Conservation (phyloP, 768 basidiomycete genomes). For the Trametes sanguinea region DNA sequence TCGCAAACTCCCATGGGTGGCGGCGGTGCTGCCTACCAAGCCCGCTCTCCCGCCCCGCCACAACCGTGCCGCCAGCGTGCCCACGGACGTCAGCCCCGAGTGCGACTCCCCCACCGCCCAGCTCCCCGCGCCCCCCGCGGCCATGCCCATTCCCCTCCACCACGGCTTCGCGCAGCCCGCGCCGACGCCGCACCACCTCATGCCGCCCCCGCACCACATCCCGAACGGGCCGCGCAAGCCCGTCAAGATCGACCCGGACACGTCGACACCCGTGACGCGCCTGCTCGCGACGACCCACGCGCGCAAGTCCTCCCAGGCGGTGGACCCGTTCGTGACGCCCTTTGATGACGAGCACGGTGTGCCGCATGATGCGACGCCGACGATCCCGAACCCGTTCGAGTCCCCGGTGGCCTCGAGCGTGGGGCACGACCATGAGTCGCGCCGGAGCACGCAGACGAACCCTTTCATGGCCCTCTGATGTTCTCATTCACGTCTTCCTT, state of each 20-base stretch:
- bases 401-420: constrained; percentile 1
- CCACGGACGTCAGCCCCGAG: constrained; percentile 10
- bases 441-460: constrained; percentile 53
- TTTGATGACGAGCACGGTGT: constrained; percentile 69
- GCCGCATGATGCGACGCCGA: constrained; percentile 8
- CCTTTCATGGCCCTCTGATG: constrained; percentile 47
- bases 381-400: constrained; percentile 17
- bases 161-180: constrained; percentile 39
- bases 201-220: constrained; percentile 15
- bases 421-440: constrained; percentile 21
- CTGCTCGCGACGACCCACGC: constrained; percentile 47
- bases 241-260: constrained; percentile 24
- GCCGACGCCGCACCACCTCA: constrained; percentile 25
- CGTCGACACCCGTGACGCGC: constrained; percentile 43
- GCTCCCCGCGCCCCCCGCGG: constrained; percentile 30
- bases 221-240: constrained; percentile 8
- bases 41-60: constrained; percentile 19
- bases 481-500: not conserved
- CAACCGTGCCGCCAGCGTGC: constrained; percentile 20
- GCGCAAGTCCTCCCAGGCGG: constrained; percentile 42
- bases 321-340: constrained; percentile 71
- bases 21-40: constrained; percentile 16
- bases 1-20: constrained; percentile 30
- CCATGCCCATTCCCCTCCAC: constrained; percentile 41
- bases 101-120: constrained; percentile 9